Evolutionary conservation across 129 eudicot genomes (phyloP).

Genomic region (Glebionis coronaria): DNA sequence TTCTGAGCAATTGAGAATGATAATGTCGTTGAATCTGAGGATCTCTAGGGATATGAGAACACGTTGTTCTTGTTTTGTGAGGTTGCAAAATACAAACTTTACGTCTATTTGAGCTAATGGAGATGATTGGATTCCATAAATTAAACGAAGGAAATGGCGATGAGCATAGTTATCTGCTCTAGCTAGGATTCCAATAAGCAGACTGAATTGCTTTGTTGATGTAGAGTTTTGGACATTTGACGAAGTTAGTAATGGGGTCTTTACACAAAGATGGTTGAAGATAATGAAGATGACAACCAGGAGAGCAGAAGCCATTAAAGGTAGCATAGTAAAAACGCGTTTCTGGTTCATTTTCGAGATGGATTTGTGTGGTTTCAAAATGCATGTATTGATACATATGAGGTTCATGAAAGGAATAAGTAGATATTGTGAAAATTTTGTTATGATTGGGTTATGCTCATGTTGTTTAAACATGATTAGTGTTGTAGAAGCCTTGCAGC

Average conservation of each 20-base stretch:
- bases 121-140: constrained; percentile 61
- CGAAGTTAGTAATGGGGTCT: constrained; percentile 25
- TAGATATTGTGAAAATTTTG: not conserved
- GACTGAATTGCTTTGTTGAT: constrained; percentile 41
- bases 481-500: constrained; percentile 17
- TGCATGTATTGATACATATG: constrained; percentile 19
- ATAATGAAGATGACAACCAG: constrained; percentile 41
- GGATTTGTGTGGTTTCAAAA: constrained; percentile 17
- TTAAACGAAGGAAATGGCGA: constrained; percentile 81
- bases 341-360: constrained; percentile 32
- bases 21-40: constrained; percentile 56
- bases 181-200: constrained; percentile 65
- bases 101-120: constrained; percentile 52
- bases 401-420: constrained; percentile 24
- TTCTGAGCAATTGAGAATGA: constrained; percentile 62
- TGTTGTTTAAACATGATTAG: constrained; percentile 15
- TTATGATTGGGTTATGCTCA: constrained; percentile 11
- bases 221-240: constrained; percentile 28
- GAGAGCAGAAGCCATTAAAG: constrained; percentile 31
- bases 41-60: constrained; percentile 53
- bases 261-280: constrained; percentile 42
- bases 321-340: constrained; percentile 33
- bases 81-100: constrained; percentile 70
- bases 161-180: constrained; percentile 49
- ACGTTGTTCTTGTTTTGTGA: constrained; percentile 66